phyloP scores from a whole-genome alignment of 257 asterid genomes.

The Petunia secreta region DNA sequence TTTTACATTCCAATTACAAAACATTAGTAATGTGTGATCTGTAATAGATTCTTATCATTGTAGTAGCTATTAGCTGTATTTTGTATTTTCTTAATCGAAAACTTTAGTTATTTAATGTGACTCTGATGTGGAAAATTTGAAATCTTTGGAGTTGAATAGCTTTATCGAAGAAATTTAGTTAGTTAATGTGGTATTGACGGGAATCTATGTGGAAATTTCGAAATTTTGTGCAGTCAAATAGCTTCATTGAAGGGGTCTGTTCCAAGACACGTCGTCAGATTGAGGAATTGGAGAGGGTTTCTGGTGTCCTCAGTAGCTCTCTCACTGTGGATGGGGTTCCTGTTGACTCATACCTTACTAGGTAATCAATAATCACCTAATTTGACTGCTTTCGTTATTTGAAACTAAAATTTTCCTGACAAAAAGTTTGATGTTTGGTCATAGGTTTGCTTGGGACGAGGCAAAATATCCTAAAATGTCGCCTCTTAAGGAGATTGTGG shows the following conservation, averaged over 20 bases:
- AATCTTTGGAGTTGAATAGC: too few species aligned
- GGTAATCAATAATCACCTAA: constrained; percentile 46
- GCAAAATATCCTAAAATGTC: constrained; percentile 90
- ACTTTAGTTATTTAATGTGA: not conserved
- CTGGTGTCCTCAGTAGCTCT: constrained; percentile 74
- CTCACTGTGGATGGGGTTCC: constrained; percentile 96
- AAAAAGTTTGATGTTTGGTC: not conserved
- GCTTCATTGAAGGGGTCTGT: constrained; percentile 83
- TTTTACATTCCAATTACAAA: constrained; percentile 26
- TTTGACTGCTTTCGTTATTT: constrained; percentile 2
- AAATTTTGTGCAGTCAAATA: constrained; percentile 63
- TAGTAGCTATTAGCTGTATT: not conserved
- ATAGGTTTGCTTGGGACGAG: constrained; percentile 90
- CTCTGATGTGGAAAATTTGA: not conserved
- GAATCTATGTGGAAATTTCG: constrained; percentile 18
- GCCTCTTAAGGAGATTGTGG: constrained; percentile 77
- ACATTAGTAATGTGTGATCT: constrained; percentile 19
- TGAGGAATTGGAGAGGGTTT: constrained; percentile 88
- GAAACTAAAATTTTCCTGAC: constrained; percentile 8
- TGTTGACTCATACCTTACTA: constrained; percentile 89
- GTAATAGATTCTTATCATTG: not conserved
- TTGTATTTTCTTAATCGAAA: not conserved
- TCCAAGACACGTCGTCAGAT: constrained; percentile 87
- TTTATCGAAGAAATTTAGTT: not conserved
- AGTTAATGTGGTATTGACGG: not conserved